Conservation (phyloP, 2,329 filamentous ascomycete genomes). For the Amauroascus verrucosus region DNA sequence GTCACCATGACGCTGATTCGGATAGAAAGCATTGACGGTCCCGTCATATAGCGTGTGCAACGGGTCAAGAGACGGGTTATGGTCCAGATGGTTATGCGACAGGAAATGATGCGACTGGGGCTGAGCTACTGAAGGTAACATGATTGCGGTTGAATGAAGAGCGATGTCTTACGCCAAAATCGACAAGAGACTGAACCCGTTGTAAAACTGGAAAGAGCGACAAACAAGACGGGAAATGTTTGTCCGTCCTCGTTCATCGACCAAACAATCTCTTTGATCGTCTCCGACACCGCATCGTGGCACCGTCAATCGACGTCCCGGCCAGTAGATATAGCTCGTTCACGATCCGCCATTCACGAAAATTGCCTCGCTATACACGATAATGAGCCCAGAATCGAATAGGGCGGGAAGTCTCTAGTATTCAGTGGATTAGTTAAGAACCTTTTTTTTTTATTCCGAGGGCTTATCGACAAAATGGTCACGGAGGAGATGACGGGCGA, state of each 20-base stretch:
- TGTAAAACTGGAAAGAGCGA: constrained; percentile 7
- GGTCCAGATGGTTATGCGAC: constrained; percentile 32
- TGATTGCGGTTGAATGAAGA: constrained; percentile 24
- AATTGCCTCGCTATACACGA: constrained; percentile 3
- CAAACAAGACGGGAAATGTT: constrained; percentile 5
- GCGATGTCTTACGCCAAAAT: not conserved
- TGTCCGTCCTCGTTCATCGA: constrained; percentile 20
- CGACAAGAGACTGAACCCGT: not conserved
- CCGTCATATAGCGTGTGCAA: constrained; percentile 26
- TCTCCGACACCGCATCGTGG: constrained; percentile 40
- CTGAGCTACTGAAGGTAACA: constrained; percentile 41
- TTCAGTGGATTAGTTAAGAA: not conserved
- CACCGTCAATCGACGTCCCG: constrained; percentile 13
- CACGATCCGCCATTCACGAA: constrained; percentile 11
- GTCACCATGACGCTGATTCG: constrained; percentile 22
- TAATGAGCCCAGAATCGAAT: not conserved
- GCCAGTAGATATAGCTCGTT: constrained; percentile 9
- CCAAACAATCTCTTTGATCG: constrained; percentile 34
- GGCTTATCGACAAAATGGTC: not conserved
- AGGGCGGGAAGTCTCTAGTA: not conserved
- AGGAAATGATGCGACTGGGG: constrained; percentile 31
- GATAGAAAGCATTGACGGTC: constrained; percentile 23
- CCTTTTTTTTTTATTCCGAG: not conserved
- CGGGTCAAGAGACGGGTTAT: constrained; percentile 25
- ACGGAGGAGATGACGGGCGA: not conserved